Conservation (phyloP, 768 basidiomycete genomes). For the Nidularia sp. region DNA sequence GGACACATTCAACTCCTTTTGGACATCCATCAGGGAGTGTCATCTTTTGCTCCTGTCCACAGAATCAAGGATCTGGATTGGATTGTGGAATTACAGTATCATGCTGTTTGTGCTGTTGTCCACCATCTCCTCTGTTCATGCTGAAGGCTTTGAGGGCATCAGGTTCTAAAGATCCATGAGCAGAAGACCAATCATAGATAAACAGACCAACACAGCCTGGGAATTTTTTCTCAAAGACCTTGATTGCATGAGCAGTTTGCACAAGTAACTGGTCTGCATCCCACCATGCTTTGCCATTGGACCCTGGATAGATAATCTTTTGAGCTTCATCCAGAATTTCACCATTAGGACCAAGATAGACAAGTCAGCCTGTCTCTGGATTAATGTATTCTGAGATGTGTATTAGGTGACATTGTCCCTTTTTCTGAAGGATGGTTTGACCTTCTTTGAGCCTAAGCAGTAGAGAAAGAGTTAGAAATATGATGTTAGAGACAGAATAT, state of each 20-base stretch:
- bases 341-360: slow-evolving; percentile 15
- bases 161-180: neutral
- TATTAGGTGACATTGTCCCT: slow-evolving; percentile 26
- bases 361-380: slow-evolving; percentile 8
- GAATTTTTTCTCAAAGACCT: slow-evolving; percentile 28
- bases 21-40: slow-evolving; percentile 9
- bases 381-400: slow-evolving; percentile 33
- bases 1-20: slow-evolving; percentile 27
- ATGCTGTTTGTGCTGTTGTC: neutral
- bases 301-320: slow-evolving; percentile 31
- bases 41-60: slow-evolving; percentile 9
- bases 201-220: slow-evolving; percentile 16
- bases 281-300: slow-evolving; percentile 33
- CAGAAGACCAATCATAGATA: neutral
- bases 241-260: slow-evolving; percentile 28
- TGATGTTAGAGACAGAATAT: neutral
- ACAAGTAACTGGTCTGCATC: slow-evolving; percentile 25
- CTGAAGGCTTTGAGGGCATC: neutral
- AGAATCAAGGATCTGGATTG: neutral
- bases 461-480: neutral
- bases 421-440: slow-evolving; percentile 21
- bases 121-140: neutral
- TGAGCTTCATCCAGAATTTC: slow-evolving; percentile 21
- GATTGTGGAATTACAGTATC: neutral
- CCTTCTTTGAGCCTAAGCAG: neutral